Conservation (phyloP, 257 asterid genomes). For the Henckelia pumila region DNA sequence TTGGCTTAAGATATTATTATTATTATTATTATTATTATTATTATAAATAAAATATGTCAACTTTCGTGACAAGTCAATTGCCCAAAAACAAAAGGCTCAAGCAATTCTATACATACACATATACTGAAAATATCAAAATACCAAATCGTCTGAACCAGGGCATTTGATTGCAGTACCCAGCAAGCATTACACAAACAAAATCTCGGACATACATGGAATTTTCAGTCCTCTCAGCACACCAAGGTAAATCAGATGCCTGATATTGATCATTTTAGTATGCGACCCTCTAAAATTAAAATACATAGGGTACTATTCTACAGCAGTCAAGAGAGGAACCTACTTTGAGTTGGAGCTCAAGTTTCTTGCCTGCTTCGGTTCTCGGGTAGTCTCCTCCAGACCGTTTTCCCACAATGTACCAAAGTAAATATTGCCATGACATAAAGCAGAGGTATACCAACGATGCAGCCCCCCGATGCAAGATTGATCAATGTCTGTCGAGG, state of each 20-base stretch:
- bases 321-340: neutral
- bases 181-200: neutral
- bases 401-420: constrained; percentile 62
- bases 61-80: too few species aligned
- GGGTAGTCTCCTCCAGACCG: constrained; percentile 62
- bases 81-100: too few species aligned
- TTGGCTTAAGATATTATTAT: too few species aligned
- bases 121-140: too few species aligned
- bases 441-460: constrained; percentile 76
- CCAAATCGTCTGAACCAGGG: too few species aligned
- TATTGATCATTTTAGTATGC: neutral
- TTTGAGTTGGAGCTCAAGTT: constrained; percentile 13
- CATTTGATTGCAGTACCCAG: too few species aligned
- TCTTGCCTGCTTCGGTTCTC: constrained; percentile 44
- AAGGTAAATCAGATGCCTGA: neutral
- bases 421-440: constrained; percentile 51
- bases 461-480: constrained; percentile 83
- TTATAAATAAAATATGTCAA: too few species aligned
- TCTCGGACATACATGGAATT: neutral
- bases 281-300: neutral
- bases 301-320: neutral
- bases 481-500: constrained; percentile 65
- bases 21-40: too few species aligned
- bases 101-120: too few species aligned
- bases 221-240: neutral